Conservation (phyloP, 352 stramenopile genomes). For the Phytophthora citrophthora region DNA sequence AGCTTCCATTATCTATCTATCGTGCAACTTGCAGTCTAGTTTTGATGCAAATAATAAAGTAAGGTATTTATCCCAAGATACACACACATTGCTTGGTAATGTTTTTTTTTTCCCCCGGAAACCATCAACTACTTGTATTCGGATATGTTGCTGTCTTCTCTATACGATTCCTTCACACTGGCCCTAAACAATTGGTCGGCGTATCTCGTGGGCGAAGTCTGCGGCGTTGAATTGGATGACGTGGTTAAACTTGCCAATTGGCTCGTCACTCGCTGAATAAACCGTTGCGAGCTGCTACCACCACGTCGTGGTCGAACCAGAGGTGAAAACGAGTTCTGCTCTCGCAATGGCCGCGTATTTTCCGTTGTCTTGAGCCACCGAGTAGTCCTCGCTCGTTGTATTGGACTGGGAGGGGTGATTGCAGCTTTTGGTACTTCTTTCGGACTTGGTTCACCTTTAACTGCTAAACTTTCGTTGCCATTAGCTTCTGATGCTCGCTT, state of each 20-base stretch:
- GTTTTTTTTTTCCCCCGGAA: too few relatives aligned
- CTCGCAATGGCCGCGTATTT: constrained; percentile 15
- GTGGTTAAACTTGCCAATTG: constrained; percentile 31
- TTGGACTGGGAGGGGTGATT: not conserved
- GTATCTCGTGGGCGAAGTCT: constrained; percentile 32
- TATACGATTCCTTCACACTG: constrained; percentile 21
- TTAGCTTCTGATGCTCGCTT: not conserved
- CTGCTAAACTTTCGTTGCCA: not conserved
- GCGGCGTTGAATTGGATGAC: constrained; percentile 11
- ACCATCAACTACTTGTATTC: not conserved
- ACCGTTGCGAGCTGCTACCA: constrained; percentile 29
- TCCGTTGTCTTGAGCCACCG: constrained; percentile 34
- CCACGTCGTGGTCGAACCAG: constrained; percentile 9
- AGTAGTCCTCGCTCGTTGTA: constrained; percentile 25
- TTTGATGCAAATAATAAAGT: constrained; percentile 30
- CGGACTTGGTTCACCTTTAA: not conserved
- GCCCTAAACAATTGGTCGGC: constrained; percentile 29
- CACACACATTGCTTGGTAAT: too few relatives aligned
- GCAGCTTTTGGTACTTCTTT: not conserved
- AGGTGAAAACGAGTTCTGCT: constrained; percentile 5
- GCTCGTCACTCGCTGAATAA: constrained; percentile 37
- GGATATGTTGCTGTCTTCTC: constrained; percentile 36
- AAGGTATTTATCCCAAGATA: constrained; percentile 24
- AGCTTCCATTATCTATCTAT: constrained; percentile 14
- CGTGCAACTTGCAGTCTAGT: constrained; percentile 11